Evolutionary conservation across 192 early-diverging fungal genomes (phyloP).

Genomic region (Glomus cerebriforme): DNA sequence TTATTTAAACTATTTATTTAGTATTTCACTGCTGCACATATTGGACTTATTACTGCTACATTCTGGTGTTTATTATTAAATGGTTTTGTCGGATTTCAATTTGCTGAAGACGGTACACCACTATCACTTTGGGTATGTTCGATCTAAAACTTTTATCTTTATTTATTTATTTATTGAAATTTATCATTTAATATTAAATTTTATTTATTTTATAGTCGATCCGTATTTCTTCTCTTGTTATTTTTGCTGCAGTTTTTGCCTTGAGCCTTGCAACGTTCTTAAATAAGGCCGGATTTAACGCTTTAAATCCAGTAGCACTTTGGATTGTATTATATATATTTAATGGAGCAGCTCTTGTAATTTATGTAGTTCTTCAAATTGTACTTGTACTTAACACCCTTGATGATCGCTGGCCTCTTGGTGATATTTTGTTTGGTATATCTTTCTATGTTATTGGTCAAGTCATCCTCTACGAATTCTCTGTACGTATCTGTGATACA

Average conservation of each 20-base stretch:
- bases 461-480: conserved; percentile 71
- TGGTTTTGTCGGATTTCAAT: conserved; percentile 89
- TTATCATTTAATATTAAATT: neutral
- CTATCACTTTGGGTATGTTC: conserved; percentile 80
- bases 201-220: conserved; percentile 59
- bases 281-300: conserved; percentile 54
- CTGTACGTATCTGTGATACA: conserved; percentile 68
- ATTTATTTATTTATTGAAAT: neutral
- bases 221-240: conserved; percentile 69
- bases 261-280: conserved; percentile 72
- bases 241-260: conserved; percentile 68
- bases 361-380: conserved; percentile 82
- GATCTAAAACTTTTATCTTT: neutral
- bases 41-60: conserved; percentile 72
- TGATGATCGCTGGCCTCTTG: conserved; percentile 86
- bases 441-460: conserved; percentile 77
- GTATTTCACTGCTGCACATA: conserved; percentile 75
- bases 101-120: conserved; percentile 85
- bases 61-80: conserved; percentile 84
- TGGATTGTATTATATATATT: conserved; percentile 79
- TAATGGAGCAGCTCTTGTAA: conserved; percentile 65
- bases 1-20: conserved; percentile 33
- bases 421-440: conserved; percentile 79
- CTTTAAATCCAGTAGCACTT: conserved; percentile 57
- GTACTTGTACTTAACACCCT: conserved; percentile 81